Evolutionary conservation across 1,139 yeast species (phyloP), one percentile per base, ranked within the genome.

Genomic region (Hansenula sp.): DNA sequence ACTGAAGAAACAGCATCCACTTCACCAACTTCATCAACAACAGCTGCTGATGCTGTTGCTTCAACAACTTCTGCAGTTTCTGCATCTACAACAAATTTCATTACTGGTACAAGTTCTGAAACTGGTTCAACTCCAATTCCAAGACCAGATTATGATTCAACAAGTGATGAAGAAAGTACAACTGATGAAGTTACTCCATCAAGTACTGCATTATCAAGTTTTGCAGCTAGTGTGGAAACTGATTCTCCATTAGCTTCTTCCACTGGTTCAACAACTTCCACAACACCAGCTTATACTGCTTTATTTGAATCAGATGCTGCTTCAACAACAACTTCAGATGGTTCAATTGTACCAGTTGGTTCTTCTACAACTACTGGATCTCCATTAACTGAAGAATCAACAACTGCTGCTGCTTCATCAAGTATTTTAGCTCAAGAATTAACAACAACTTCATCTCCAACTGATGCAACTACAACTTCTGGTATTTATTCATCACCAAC

Each of bases 1-100:
- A 25, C 38, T 20, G n/a, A 39, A 17, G 32, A 40, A 4, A 41
- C 37, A 37, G 34, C 37, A n/a, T 35, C 37, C 34, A 24, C 29
- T 19, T 24, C 36, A 19, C 26, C 25, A n/a, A 3, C 37, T 12
- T 6, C 20, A 7, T 22, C 29, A 29, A 16, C 27, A 8, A n/a
- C 37, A 13, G 5, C 20, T 6, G n/a, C 20, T 14, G 32, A 10
- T 28, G 37, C 20, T 20, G 17, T 12, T 28, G 19, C 37, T 34
- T 34, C 37, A 28, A 7, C 29, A 26, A 26, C 16, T 7, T 27
- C 37, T 18, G 25, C 24, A 8, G 33, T 13, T 27, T 21, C 26
- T 32, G 4, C 35, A 10, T 38, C 42, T 17, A n/a, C 30, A n/a
- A n/a, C n/a, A n/a, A n/a, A n/a, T n/a, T n/a, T n/a, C n/a, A n/a